Conservation (phyloP, 495 filamentous ascomycete species). For the Penicillium cosmopolitanum region DNA sequence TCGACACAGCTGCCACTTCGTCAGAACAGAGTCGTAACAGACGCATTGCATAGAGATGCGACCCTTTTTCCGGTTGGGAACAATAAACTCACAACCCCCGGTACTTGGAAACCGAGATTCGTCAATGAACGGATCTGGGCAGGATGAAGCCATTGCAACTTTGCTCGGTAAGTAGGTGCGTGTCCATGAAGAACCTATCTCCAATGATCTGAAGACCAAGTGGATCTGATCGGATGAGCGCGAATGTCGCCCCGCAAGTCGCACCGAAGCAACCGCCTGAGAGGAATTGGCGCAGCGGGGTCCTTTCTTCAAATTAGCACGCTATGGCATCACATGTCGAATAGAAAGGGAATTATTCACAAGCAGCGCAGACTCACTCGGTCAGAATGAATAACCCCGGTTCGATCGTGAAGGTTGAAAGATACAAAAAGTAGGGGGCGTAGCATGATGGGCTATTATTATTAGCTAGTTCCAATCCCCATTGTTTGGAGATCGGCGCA, state of each 20-base stretch:
- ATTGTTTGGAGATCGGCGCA: not conserved
- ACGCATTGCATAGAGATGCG: not conserved
- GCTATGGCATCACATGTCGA: not conserved
- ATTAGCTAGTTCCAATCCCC: not conserved
- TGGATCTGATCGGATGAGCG: not conserved
- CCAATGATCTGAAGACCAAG: not conserved
- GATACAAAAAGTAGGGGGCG: not conserved
- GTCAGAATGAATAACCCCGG: not conserved
- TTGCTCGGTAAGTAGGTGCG: not conserved
- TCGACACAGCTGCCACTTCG: not conserved
- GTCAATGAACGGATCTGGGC: not conserved
- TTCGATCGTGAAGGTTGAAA: not conserved
- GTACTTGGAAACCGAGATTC: not conserved
- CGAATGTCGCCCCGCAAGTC: not conserved
- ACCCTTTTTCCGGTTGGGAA: not conserved
- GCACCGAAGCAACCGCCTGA: not conserved
- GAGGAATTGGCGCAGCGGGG: not conserved
- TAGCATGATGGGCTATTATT: not conserved
- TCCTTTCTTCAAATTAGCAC: not conserved
- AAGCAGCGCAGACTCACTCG: not conserved
- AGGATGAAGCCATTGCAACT: not conserved
- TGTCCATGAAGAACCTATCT: not conserved
- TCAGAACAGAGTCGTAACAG: not conserved
- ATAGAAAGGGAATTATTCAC: not conserved
- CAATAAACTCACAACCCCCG: not conserved